Evolutionary conservation across 345 rosid species (phyloP).

Genomic region (Citrus medica): DNA sequence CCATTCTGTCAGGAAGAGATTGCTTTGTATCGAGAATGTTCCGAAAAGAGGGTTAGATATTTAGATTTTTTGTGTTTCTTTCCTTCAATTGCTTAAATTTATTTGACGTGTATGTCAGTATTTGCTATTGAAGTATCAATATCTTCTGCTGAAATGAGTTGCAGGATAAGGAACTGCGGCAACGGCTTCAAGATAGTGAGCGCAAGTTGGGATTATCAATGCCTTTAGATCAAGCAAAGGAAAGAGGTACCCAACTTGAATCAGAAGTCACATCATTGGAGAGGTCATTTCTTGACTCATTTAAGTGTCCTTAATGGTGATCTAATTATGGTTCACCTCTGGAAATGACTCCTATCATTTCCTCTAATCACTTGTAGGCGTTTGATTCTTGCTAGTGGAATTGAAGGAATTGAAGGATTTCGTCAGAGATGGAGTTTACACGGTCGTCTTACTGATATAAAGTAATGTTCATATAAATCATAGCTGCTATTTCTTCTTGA

Average conservation of each 20-base stretch:
- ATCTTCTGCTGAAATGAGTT: slow-evolving; percentile 14
- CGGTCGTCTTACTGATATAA: slow-evolving; percentile 80
- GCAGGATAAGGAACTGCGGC: slow-evolving; percentile 83
- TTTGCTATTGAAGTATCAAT: slow-evolving; percentile 8
- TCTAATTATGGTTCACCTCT: not conserved
- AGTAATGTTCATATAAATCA: slow-evolving; percentile 35
- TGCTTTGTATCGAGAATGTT: slow-evolving; percentile 73
- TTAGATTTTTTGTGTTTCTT: not conserved
- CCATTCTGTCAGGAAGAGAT: slow-evolving; percentile 97
- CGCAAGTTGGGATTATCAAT: slow-evolving; percentile 80
- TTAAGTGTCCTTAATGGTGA: not conserved
- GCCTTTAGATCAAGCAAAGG: slow-evolving; percentile 74
- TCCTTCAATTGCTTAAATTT: not conserved
- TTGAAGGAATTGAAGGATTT: slow-evolving; percentile 87
- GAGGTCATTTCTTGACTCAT: slow-evolving; percentile 45
- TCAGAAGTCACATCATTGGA: slow-evolving; percentile 78
- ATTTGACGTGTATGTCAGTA: not conserved
- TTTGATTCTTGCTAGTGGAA: slow-evolving; percentile 87
- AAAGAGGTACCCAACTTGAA: slow-evolving; percentile 75
- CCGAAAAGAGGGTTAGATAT: slow-evolving; percentile 64
- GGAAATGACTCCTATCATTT: slow-evolving; percentile 3
- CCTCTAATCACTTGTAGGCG: slow-evolving; percentile 38
- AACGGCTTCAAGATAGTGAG: slow-evolving; percentile 85
- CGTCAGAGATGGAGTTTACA: slow-evolving; percentile 96
- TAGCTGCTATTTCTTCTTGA: not conserved